Conservation (phyloP, 352 stramenopile genomes). For the Globisporangium megalacanthum region DNA sequence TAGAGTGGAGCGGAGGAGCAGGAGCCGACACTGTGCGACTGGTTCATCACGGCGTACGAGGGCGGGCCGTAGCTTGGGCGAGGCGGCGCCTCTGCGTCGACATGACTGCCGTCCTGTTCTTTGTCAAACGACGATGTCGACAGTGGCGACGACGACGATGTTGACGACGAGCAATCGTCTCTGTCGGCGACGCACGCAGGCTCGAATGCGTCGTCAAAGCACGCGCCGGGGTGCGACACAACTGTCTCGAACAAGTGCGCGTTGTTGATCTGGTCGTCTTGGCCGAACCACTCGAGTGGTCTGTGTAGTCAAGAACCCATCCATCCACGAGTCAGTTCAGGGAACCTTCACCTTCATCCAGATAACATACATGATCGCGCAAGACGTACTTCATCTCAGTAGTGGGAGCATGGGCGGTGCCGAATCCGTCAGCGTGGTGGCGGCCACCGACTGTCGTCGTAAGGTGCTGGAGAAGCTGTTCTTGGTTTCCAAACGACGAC, state of each 20-base stretch:
- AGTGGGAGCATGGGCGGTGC: no score
- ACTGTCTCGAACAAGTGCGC: constrained; percentile 50
- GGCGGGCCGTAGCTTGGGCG: no score
- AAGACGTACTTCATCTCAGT: constrained; percentile 3
- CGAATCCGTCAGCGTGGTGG: no score
- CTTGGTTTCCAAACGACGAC: constrained; percentile 41
- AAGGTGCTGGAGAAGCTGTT: constrained; percentile 21
- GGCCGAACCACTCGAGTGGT: constrained; percentile 41
- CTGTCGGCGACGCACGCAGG: neutral
- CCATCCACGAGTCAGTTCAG: neutral
- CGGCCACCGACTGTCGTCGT: neutral
- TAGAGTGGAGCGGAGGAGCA: neutral
- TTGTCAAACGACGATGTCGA: neutral
- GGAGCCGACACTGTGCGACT: no score
- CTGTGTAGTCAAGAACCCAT: constrained; percentile 4
- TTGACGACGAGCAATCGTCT: constrained; percentile 1
- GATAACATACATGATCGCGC: no score
- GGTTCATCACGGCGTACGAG: no score
- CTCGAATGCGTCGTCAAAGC: constrained; percentile 11
- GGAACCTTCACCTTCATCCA: no score
- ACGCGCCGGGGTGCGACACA: constrained; percentile 26
- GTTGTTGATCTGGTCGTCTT: constrained; percentile 55
- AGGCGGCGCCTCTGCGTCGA: no score
- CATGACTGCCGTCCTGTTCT: neutral
- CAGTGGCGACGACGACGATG: neutral